phyloP scores from a whole-genome alignment of 1,284 basidiomycete genomes.

The Microbotryomycetes sp. region DNA sequence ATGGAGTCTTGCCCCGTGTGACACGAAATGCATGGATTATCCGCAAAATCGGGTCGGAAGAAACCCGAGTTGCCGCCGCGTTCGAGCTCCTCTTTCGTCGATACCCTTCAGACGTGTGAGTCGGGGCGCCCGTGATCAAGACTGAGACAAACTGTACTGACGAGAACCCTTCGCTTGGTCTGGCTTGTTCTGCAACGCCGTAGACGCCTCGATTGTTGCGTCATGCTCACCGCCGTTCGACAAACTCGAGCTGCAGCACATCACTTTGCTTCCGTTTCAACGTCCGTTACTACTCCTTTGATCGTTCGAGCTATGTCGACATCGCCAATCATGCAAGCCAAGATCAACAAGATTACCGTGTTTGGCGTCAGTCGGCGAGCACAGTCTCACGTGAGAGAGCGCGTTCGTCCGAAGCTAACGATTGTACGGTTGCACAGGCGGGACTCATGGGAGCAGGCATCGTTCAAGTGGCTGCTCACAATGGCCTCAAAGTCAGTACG shows the following conservation, averaged over 20 bases:
- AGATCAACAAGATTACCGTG: slow-evolving; percentile 22
- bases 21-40: too few relatives aligned
- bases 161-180: too few relatives aligned
- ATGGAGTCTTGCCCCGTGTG: too few relatives aligned
- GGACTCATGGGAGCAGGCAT: slow-evolving; percentile 52
- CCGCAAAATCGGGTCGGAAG: too few relatives aligned
- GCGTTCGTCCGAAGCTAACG: background rate
- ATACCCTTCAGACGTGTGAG: too few relatives aligned
- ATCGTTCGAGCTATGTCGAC: background rate
- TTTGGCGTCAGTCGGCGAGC: slow-evolving; percentile 8
- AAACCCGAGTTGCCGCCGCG: too few relatives aligned
- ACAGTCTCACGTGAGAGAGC: slow-evolving; percentile 1
- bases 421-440: slow-evolving; percentile 36
- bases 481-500: slow-evolving; percentile 45
- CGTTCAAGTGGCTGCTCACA: slow-evolving; percentile 49
- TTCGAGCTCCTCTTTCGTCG: too few relatives aligned
- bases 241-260: background rate
- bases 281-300: background rate
- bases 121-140: too few relatives aligned
- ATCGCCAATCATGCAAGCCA: background rate
- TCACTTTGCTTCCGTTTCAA: background rate
- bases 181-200: too few relatives aligned
- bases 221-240: background rate
- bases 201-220: too few relatives aligned
- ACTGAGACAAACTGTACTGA: too few relatives aligned